phyloP scores from a whole-genome alignment of 768 basidiomycete species.

The Phanerodontia chrysosporium region DNA sequence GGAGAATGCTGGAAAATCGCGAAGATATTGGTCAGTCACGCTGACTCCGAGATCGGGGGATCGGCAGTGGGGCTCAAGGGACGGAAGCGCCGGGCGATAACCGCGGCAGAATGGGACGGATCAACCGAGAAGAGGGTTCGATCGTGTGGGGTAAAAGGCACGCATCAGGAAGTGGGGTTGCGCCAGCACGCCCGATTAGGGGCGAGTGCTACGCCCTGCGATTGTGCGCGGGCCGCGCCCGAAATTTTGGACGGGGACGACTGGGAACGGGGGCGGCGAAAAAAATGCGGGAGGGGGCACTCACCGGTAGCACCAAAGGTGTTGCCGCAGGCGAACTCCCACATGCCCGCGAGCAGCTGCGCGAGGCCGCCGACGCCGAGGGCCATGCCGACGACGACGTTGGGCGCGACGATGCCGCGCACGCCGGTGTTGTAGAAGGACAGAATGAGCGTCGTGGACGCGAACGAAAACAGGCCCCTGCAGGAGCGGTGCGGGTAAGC shows the following conservation, averaged over 20 bases:
- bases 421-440: slow-evolving; percentile 67
- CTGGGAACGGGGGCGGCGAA: neutral
- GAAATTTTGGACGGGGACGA: neutral
- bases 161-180: slow-evolving; percentile 8
- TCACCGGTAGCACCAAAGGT: slow-evolving; percentile 68
- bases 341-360: slow-evolving; percentile 88
- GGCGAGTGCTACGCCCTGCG: slow-evolving; percentile 1
- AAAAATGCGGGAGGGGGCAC: slow-evolving; percentile 20
- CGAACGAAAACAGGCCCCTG: slow-evolving; percentile 80
- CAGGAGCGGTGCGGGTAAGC: slow-evolving; percentile 10
- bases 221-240: neutral
- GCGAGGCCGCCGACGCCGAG: slow-evolving; percentile 79
- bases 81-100: neutral
- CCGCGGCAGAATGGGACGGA: neutral
- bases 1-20: slow-evolving; percentile 72
- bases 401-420: slow-evolving; percentile 51
- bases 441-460: slow-evolving; percentile 76
- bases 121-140: neutral
- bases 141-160: slow-evolving; percentile 3
- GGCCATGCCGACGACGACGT: slow-evolving; percentile 84
- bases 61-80: no score
- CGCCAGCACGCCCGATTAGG: slow-evolving; percentile 6
- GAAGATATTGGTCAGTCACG: no score
- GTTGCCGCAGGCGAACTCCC: slow-evolving; percentile 57
- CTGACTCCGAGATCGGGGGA: neutral